Percentiles rank a stretch among this genome's conserved stretches.
Conservation (phyloP, 2,329 filamentous ascomycete species). For the Penicillium frequentans region DNA sequence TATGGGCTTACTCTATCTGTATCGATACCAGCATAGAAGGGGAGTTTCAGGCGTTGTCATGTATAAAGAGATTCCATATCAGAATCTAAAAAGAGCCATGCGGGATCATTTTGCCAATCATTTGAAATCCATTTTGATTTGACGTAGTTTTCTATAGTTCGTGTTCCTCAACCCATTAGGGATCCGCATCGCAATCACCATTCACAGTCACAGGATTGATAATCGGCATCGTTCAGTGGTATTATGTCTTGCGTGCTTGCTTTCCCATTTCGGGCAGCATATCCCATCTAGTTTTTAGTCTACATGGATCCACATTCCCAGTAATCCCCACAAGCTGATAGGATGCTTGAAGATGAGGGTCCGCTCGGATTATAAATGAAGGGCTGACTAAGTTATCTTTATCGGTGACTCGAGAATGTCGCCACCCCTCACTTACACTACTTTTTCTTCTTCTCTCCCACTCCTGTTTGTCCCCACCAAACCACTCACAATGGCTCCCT, state of each 20-base stretch:
- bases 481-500: conserved; percentile 22
- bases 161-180: no score
- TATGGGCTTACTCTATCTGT: conserved; percentile 7
- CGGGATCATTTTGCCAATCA: not conserved
- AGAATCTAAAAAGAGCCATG: not conserved
- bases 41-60: conserved; percentile 12
- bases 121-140: not conserved
- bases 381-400: conserved; percentile 24
- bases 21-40: conserved; percentile 23
- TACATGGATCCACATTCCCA: not conserved
- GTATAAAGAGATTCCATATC: not conserved
- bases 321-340: conserved; percentile 14
- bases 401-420: conserved; percentile 16
- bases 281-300: not conserved
- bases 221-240: not conserved
- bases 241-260: not conserved
- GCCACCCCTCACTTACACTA: conserved; percentile 23
- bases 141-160: no score
- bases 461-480: not conserved
- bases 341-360: not conserved
- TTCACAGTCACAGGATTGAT: not conserved
- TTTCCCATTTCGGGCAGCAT: conserved; percentile 1
- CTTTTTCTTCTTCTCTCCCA: not conserved
- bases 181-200: not conserved
- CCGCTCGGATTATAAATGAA: conserved; percentile 13